These are phyloP conservation scores for Xylaria multiplex DNA, from an alignment of 2,329 filamentous ascomycete genomes.

Conservation along the genomic window DNA sequence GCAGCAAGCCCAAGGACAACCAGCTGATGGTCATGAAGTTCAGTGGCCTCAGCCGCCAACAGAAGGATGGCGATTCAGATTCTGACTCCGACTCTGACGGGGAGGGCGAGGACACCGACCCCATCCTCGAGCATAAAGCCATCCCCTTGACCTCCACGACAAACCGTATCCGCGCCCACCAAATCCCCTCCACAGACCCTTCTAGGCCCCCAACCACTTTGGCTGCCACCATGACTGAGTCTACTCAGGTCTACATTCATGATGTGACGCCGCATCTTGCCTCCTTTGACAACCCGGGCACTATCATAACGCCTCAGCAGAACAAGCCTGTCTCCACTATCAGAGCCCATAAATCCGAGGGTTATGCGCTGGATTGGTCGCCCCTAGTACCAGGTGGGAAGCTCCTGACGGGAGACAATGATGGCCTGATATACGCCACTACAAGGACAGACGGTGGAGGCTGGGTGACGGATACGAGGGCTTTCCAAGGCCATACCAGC, in stretches of 20 bases:
- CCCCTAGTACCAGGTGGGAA: slow-evolving; percentile 82
- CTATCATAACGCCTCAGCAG: slow-evolving; percentile 79
- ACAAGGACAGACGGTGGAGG: slow-evolving; percentile 87
- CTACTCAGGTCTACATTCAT: slow-evolving; percentile 88
- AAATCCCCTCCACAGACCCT: slow-evolving; percentile 76
- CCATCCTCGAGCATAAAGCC: slow-evolving; percentile 90
- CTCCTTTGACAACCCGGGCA: slow-evolving; percentile 90
- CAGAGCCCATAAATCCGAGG: slow-evolving; percentile 90
- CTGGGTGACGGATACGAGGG: slow-evolving; percentile 85
- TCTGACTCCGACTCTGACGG: slow-evolving; percentile 72
- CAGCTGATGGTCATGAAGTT: slow-evolving; percentile 96
- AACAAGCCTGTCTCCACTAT: slow-evolving; percentile 90
- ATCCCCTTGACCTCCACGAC: slow-evolving; percentile 89
- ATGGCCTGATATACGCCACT: slow-evolving; percentile 88
- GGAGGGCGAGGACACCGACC: slow-evolving; percentile 82
- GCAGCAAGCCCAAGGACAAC: slow-evolving; percentile 80
- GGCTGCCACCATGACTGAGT: slow-evolving; percentile 92
- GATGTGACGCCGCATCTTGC: slow-evolving; percentile 90
- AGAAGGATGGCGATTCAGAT: slow-evolving; percentile 74
- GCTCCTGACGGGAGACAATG: slow-evolving; percentile 89
- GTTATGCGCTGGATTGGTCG: slow-evolving; percentile 98
- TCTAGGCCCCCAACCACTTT: slow-evolving; percentile 81
- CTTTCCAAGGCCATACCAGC: slow-evolving; percentile 84
- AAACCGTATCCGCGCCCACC: slow-evolving; percentile 91
- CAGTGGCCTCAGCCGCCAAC: slow-evolving; percentile 89